These are phyloP conservation scores for Iris macrosiphon DNA, from an alignment of 106 monocot genomes.

Conservation along the genomic window DNA sequence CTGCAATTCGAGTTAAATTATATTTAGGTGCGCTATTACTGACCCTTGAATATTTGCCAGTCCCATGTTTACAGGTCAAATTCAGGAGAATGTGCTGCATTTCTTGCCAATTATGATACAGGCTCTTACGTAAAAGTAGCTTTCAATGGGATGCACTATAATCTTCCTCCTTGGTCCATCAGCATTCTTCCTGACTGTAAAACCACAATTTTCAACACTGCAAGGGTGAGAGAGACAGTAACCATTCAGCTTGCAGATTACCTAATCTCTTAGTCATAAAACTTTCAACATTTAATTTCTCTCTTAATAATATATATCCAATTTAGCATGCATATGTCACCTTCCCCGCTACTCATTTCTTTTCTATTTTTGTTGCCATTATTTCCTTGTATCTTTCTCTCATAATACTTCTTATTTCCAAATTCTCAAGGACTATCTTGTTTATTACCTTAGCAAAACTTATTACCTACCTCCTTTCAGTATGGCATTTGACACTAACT, in stretches of 20 bases:
- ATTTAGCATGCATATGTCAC: neutral
- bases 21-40: neutral
- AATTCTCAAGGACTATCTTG: neutral
- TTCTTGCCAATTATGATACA: conserved; percentile 76
- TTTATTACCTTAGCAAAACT: neutral
- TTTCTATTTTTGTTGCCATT: neutral
- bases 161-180: conserved; percentile 97
- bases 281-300: neutral
- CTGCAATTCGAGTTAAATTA: neutral
- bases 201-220: conserved; percentile 82
- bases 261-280: neutral
- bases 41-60: conserved; percentile 21
- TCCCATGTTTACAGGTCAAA: conserved; percentile 66
- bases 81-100: conserved; percentile 72
- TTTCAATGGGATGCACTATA: conserved; percentile 77
- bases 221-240: conserved; percentile 71
- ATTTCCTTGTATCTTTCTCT: neutral
- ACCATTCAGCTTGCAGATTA: too few relatives aligned
- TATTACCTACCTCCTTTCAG: too few relatives aligned
- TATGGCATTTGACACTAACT: too few relatives aligned
- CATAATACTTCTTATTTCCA: neutral
- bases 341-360: neutral
- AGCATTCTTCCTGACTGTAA: conserved; percentile 95
- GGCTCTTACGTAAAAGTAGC: conserved; percentile 40
- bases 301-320: neutral